Conservation (phyloP, 1,139 yeast species). For the Hemisphaericaspora lyxosophila region DNA sequence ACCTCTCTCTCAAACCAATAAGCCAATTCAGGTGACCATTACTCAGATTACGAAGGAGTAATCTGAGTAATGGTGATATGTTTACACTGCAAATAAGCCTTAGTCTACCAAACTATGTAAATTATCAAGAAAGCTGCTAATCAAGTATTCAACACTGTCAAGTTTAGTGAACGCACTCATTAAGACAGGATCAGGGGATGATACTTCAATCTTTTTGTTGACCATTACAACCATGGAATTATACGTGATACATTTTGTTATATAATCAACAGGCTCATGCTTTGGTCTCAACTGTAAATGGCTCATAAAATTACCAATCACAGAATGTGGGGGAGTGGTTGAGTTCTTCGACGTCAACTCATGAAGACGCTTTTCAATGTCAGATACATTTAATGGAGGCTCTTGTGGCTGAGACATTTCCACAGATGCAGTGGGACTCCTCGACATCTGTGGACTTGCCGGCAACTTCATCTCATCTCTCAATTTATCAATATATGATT, state of each 20-base stretch:
- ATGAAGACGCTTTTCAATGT: slow-evolving; percentile 10
- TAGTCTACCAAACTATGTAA: slow-evolving; percentile 12
- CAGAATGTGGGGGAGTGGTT: slow-evolving; percentile 10
- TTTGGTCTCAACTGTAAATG: slow-evolving; percentile 34
- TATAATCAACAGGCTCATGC: slow-evolving; percentile 41
- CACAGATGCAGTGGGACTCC: not conserved
- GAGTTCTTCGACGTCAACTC: slow-evolving; percentile 1
- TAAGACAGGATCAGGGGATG: slow-evolving; percentile 45
- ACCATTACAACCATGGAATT: slow-evolving; percentile 44
- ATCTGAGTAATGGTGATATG: too few relatives aligned
- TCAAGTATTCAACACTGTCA: slow-evolving; percentile 42
- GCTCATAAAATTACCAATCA: slow-evolving; percentile 25
- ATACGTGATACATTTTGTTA: slow-evolving; percentile 46
- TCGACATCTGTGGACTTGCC: slow-evolving; percentile 10
- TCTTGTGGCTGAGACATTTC: not conserved
- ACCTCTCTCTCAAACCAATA: too few relatives aligned
- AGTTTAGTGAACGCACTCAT: slow-evolving; percentile 46
- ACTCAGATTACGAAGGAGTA: too few relatives aligned
- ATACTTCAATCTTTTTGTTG: slow-evolving; percentile 42
- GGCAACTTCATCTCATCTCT: slow-evolving; percentile 44
- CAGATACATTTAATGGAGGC: slow-evolving; percentile 11
- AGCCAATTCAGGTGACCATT: too few relatives aligned
- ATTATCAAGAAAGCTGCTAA: slow-evolving; percentile 27
- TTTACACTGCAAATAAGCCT: too few relatives aligned
- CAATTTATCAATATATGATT: slow-evolving; percentile 41